phyloP scores from a whole-genome alignment of 139 green algal genomes.

The Eudorina sp. region DNA sequence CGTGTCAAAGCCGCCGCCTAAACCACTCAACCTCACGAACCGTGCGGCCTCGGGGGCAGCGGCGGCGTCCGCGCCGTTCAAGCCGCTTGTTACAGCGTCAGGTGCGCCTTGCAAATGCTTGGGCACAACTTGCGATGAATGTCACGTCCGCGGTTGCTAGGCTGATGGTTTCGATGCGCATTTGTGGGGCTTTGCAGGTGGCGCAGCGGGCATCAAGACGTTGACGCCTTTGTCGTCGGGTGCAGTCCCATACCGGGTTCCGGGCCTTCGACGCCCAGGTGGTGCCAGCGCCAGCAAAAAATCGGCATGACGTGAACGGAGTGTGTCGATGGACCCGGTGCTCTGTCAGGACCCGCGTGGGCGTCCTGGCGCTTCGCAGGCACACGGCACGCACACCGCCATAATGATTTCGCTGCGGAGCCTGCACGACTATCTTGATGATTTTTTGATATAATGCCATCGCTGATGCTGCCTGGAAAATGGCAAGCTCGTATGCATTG shows the following conservation, averaged over 20 bases:
- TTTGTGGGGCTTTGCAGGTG: too few species aligned
- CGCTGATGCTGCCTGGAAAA: background rate
- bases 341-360: too few species aligned
- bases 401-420: background rate
- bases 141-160: too few species aligned
- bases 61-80: background rate
- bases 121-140: too few species aligned
- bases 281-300: background rate
- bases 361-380: too few species aligned
- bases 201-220: background rate
- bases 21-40: background rate
- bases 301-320: too few species aligned
- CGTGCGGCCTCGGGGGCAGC: background rate
- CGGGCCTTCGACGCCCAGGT: conserved; percentile 13
- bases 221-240: background rate
- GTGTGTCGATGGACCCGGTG: too few species aligned
- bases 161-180: too few species aligned
- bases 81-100: background rate
- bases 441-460: too few species aligned
- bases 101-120: background rate
- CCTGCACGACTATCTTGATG: background rate
- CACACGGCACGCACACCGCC: too few species aligned
- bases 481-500: background rate
- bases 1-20: background rate
- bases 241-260: background rate